These are phyloP conservation scores for Laetiporus sulphureus DNA, from an alignment of 1,284 basidiomycete species.

Conservation along the genomic window DNA sequence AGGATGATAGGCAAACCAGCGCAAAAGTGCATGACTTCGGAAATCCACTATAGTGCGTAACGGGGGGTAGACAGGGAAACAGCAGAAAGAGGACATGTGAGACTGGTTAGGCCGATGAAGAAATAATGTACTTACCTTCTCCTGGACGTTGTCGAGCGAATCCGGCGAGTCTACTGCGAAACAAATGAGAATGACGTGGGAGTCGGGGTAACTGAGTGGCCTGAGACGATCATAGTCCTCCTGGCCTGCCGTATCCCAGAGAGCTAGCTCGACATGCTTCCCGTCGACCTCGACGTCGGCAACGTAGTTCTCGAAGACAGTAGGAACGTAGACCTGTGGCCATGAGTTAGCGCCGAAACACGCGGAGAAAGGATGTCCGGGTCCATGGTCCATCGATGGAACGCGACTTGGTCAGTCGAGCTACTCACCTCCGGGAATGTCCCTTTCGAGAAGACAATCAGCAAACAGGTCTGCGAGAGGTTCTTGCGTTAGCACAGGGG, in stretches of 20 bases:
- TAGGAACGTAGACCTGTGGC: constrained; percentile 54
- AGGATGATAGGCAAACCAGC: constrained; percentile 68
- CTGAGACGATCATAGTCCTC: constrained; percentile 83
- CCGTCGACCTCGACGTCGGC: constrained; percentile 72
- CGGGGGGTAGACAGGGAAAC: constrained; percentile 2
- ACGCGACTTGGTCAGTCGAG: too few species aligned
- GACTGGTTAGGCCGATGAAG: not conserved
- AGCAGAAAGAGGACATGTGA: not conserved
- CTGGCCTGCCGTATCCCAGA: constrained; percentile 98
- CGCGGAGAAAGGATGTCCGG: not conserved
- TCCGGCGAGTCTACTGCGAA: constrained; percentile 75
- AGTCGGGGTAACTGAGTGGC: constrained; percentile 71
- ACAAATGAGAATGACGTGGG: constrained; percentile 75
- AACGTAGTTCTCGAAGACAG: constrained; percentile 72
- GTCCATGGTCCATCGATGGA: not conserved
- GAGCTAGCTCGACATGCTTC: constrained; percentile 84
- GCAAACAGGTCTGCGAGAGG: constrained; percentile 42
- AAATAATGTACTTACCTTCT: constrained; percentile 49
- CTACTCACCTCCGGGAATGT: constrained; percentile 65
- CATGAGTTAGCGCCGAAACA: not conserved
- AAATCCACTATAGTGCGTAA: constrained; percentile 53
- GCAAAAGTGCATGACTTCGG: constrained; percentile 78
- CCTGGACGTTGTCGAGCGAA: constrained; percentile 75
- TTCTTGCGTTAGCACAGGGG: constrained; percentile 13
- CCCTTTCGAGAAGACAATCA: constrained; percentile 65